Base-by-base conservation (phyloP, 192 early-diverging fungal genomes). In the Gonapodya sp. region DNA sequence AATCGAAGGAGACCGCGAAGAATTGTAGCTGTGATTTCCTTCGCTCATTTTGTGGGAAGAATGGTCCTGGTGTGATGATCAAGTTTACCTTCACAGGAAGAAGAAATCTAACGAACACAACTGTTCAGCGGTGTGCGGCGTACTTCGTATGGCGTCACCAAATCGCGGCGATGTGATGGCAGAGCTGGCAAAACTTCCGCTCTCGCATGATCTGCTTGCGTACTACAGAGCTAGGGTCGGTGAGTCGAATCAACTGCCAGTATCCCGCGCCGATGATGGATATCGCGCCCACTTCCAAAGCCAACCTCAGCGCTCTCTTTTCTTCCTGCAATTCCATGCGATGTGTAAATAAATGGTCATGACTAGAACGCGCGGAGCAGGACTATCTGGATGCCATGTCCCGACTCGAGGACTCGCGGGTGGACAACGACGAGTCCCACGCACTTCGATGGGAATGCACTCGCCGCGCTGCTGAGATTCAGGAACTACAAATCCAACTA, bases 401-500 rank as follows among this genome's bases (percentile, higher is more conserved):
- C 8, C 46, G 46, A 8, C 8, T 64, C 46, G 46, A 64, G 8
- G 46, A 64, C 8, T 64, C 8, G 8, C 8, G 8, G 24, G 8
- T 64, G 46, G 8, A 64, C 46, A 64, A 64, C 46, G 46, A 64
- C 46, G 90, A 91, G 35, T 82, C 79, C 74, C 87, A 89, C 73
- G 80, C 79, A 31, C 78, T 84, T 18, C 73, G 81, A 18, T 88
- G 87, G 87, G 87, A 91, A 73, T 82, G 87, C 1, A 85, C 84
- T 18, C 82, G 86, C 78, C 81, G 87, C 14, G 81, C 87, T 32
- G 80, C 78, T 1, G 90, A 91, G 64, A 80, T 89, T 35, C 84
- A 82, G 1, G 81, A 87, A 36, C 73, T 89, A n/a, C 90, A 91
- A 81, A 80, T 81, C 73, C 83, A 81, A 35, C 86, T 91, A 0